A percentile compares a stretch with the other conserved stretches of the same genome.
Evolutionary conservation across 2,329 filamentous ascomycete genomes (phyloP).

Genomic region (Pseudogymnoascus sp.): DNA sequence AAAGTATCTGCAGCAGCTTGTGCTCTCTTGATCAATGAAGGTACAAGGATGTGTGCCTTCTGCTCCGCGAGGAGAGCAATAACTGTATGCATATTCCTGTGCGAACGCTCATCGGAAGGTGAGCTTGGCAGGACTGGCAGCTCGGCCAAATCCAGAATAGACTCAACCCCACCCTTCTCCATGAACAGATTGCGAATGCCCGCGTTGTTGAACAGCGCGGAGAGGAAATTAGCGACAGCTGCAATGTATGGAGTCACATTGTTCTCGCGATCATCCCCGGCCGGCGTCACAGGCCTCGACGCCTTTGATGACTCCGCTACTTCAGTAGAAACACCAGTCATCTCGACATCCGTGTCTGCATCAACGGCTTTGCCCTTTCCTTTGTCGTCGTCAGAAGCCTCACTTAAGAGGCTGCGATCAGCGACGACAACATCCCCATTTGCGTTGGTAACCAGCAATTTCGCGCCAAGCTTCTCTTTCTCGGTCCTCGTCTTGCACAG

Average conservation of each 20-base stretch:
- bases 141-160: conserved; percentile 74
- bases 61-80: conserved; percentile 72
- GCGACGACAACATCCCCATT: conserved; percentile 53
- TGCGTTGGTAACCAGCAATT: conserved; percentile 58
- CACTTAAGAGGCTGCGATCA: conserved; percentile 30
- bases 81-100: conserved; percentile 63
- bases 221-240: conserved; percentile 68
- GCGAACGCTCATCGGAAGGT: conserved; percentile 58
- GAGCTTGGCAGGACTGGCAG: conserved; percentile 72
- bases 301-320: conserved; percentile 7
- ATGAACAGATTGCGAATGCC: conserved; percentile 50
- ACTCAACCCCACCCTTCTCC: conserved; percentile 70
- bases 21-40: conserved; percentile 68
- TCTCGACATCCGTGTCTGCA: conserved; percentile 55
- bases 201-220: conserved; percentile 26
- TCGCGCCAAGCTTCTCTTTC: conserved; percentile 65
- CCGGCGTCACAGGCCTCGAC: conserved; percentile 20
- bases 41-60: conserved; percentile 72
- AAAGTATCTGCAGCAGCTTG: conserved; percentile 62
- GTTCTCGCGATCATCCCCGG: conserved; percentile 16
- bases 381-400: conserved; percentile 33
- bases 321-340: conserved; percentile 46
- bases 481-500: conserved; percentile 64
- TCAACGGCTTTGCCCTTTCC: conserved; percentile 24
- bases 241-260: conserved; percentile 52